Percentiles rank a stretch among this genome's conserved stretches.
These are phyloP conservation scores for Leucocoprinus birnbaumii DNA, from an alignment of 768 basidiomycete genomes.

Conservation along the genomic window DNA sequence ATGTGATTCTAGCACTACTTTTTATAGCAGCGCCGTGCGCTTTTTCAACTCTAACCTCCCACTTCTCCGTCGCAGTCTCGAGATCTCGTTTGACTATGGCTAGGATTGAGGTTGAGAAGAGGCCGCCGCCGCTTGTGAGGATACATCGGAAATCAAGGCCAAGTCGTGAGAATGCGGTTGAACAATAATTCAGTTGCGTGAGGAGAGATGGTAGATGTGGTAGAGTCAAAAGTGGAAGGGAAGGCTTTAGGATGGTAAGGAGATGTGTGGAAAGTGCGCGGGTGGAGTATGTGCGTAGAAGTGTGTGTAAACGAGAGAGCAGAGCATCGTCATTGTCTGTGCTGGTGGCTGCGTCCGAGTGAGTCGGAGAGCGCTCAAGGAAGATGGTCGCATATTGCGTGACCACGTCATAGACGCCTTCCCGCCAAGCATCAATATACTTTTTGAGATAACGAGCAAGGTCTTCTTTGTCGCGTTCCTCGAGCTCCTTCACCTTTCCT, in stretches of 20 bases:
- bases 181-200: conserved; percentile 92
- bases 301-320: conserved; percentile 36
- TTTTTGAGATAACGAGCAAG: conserved; percentile 76
- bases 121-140: conserved; percentile 40
- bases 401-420: conserved; percentile 89
- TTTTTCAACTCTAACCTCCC: conserved; percentile 29
- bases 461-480: conserved; percentile 66
- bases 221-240: conserved; percentile 60
- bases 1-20: conserved; percentile 11
- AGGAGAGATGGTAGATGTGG: conserved; percentile 77
- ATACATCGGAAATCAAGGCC: conserved; percentile 85
- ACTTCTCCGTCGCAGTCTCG: conserved; percentile 34
- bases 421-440: conserved; percentile 89
- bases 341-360: conserved; percentile 13
- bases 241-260: conserved; percentile 58
- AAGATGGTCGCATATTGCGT: conserved; percentile 90
- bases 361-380: conserved; percentile 55
- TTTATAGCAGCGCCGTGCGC: conserved; percentile 15
- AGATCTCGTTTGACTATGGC: conserved; percentile 54
- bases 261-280: conserved; percentile 62
- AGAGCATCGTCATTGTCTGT: conserved; percentile 21
- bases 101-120: conserved; percentile 65
- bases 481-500: conserved; percentile 28
- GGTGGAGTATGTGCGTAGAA: conserved; percentile 65
- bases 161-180: conserved; percentile 86